Conservation (phyloP, 1,284 basidiomycete species). For the Sporisorium sorghi region DNA sequence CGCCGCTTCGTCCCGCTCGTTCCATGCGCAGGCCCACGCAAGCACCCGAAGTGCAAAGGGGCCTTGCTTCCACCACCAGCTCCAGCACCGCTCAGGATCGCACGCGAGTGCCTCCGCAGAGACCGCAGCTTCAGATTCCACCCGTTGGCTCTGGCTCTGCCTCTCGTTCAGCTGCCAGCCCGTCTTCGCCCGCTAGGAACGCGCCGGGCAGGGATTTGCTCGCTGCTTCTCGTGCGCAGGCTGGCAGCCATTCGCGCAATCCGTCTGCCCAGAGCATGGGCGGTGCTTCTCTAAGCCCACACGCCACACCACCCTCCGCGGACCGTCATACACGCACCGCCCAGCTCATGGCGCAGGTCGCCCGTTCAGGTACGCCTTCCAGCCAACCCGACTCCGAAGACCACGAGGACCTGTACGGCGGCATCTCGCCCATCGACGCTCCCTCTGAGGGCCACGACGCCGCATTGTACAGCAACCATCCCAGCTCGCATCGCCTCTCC, state of each 20-base stretch:
- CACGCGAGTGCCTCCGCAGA: constrained; percentile 11
- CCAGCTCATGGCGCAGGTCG: constrained; percentile 53
- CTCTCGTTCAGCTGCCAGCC: constrained; percentile 17
- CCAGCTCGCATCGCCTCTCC: constrained; percentile 28
- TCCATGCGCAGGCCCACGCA: constrained; percentile 54
- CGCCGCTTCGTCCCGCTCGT: constrained; percentile 56
- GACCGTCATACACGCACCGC: constrained; percentile 53
- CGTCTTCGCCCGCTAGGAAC: constrained; percentile 35
- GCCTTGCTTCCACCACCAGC: constrained; percentile 18
- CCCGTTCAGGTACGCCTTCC: constrained; percentile 34
- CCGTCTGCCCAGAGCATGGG: constrained; percentile 28
- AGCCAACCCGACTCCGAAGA: constrained; percentile 45
- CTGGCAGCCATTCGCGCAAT: constrained; percentile 22
- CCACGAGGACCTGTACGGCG: constrained; percentile 59
- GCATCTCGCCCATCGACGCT: constrained; percentile 48
- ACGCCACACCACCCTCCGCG: constrained; percentile 19
- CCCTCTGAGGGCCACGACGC: constrained; percentile 38
- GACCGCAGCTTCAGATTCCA: constrained; percentile 43
- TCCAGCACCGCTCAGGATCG: constrained; percentile 27
- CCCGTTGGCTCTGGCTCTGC: constrained; percentile 16
- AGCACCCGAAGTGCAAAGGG: constrained; percentile 26
- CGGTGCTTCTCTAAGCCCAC: constrained; percentile 7
- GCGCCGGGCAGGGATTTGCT: constrained; percentile 40
- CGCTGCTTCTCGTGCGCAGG: constrained; percentile 32
- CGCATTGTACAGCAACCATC: constrained; percentile 32